phyloP scores from a whole-genome alignment of 257 asterid genomes.

The Fraxinus anomala region DNA sequence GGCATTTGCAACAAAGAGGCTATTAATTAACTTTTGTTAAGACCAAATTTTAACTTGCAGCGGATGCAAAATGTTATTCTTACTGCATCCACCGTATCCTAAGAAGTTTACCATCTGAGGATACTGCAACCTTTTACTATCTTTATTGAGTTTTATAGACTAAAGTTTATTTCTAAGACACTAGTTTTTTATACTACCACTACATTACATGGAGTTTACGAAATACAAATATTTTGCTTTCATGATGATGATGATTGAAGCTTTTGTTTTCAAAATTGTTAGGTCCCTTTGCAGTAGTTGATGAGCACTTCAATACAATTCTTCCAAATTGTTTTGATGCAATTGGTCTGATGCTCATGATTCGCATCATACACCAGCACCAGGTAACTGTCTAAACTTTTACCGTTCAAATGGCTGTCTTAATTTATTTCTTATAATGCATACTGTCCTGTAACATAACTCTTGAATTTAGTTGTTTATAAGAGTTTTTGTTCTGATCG shows the following conservation, averaged over 20 bases:
- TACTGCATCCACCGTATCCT: background rate
- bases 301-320: conserved; percentile 78
- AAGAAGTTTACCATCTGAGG: background rate
- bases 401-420: background rate
- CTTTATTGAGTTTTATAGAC: background rate
- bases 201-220: background rate
- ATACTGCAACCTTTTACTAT: background rate
- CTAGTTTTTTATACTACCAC: background rate
- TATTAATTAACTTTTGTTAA: background rate
- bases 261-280: conserved; percentile 38
- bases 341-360: conserved; percentile 97
- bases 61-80: background rate
- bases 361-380: conserved; percentile 95
- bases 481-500: background rate
- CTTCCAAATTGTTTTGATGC: conserved; percentile 95
- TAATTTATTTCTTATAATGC: background rate
- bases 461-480: background rate
- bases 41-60: background rate
- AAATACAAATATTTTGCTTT: conserved; percentile 2
- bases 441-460: background rate
- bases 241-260: conserved; percentile 27
- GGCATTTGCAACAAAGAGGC: background rate
- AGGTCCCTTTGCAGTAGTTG: conserved; percentile 92
- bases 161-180: background rate
- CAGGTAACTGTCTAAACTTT: conserved; percentile 59